These are phyloP conservation scores for Pseudotsuga menziesii DNA, from an alignment of 75 land plant species.

Conservation along the genomic window DNA sequence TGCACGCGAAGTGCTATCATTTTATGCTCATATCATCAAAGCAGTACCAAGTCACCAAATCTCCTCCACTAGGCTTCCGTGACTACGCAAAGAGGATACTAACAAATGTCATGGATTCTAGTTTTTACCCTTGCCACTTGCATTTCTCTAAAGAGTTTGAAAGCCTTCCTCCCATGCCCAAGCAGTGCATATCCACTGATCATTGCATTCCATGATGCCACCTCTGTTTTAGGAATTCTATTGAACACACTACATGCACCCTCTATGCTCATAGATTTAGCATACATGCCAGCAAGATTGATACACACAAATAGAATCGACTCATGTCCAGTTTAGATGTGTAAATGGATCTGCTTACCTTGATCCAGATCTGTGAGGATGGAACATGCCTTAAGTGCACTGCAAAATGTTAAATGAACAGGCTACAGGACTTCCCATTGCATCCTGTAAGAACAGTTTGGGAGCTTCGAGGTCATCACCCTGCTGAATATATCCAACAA, in stretches of 20 bases:
- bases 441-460: constrained; percentile 24
- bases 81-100: constrained; percentile 14
- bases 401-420: too few relatives aligned
- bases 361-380: not conserved
- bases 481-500: constrained; percentile 31
- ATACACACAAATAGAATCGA: too few relatives aligned
- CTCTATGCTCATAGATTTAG: not conserved
- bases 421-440: not conserved
- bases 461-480: constrained; percentile 20
- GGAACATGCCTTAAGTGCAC: constrained; percentile 1
- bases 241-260: not conserved
- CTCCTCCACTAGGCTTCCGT: constrained; percentile 13
- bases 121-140: constrained; percentile 1
- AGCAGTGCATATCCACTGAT: constrained; percentile 13
- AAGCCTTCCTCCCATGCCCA: constrained; percentile 15
- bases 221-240: not conserved
- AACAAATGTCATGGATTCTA: constrained; percentile 6
- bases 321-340: not conserved
- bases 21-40: not conserved
- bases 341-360: constrained; percentile 7
- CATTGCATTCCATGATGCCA: constrained; percentile 12
- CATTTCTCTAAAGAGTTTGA: constrained; percentile 9
- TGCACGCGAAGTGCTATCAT: constrained; percentile 12
- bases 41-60: not conserved
- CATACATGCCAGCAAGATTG: too few relatives aligned